Conservation (phyloP, 2,329 filamentous ascomycete genomes). For the Aspergillus persii region DNA sequence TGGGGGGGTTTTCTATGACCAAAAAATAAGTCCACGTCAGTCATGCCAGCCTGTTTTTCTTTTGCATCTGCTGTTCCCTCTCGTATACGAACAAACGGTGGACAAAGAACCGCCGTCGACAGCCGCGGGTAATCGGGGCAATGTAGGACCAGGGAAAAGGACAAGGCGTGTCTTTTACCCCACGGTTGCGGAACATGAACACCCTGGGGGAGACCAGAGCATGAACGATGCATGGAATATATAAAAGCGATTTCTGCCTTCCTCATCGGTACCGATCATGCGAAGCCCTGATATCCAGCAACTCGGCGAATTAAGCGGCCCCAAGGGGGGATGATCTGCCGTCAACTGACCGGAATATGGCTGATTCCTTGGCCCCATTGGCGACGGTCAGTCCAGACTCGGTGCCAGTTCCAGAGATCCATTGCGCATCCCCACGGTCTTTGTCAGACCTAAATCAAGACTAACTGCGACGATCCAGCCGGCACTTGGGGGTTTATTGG, state of each 20-base stretch:
- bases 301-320: not conserved
- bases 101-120: not conserved
- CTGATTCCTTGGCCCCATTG: not conserved
- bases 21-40: not conserved
- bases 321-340: not conserved
- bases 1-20: not conserved
- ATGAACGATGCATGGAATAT: not conserved
- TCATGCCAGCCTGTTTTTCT: not conserved
- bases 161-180: not conserved
- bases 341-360: not conserved
- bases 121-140: not conserved
- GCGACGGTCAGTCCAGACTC: not conserved
- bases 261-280: not conserved
- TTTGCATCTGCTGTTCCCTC: not conserved
- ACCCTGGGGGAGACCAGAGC: no score
- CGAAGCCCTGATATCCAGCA: not conserved
- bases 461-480: not conserved
- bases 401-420: not conserved
- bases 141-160: not conserved
- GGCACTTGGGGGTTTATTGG: not conserved
- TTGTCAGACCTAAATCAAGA: not conserved
- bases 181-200: not conserved
- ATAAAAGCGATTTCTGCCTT: not conserved
- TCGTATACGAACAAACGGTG: not conserved
- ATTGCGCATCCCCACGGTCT: not conserved